Base-by-base conservation (phyloP, 2,329 filamentous ascomycete species). In the Purpureocillium lavendulum region DNA sequence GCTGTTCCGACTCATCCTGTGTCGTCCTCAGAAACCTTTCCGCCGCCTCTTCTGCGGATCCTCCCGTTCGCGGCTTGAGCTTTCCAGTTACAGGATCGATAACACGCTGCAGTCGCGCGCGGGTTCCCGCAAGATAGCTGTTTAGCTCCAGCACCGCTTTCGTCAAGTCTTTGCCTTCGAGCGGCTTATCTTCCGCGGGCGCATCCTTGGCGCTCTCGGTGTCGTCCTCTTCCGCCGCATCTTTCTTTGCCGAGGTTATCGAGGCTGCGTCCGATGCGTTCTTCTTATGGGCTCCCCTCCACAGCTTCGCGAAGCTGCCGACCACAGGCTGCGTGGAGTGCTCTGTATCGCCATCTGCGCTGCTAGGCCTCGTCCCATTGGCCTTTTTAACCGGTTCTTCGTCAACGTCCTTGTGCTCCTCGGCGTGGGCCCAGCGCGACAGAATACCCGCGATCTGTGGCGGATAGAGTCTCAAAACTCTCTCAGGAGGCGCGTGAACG, bases 391-490 rank as follows among this genome's bases (percentile, higher is more conserved):
- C 36, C 2, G 47, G 36, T 0, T 64, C 58, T 6, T 62, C 61
- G 4, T 64, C 60, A 3, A 69, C 66, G 8, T 75, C 66, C 28
- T 68, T 70, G 16, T 47, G 42, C 7, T 53, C 49, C 21, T 72
- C 69, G 1, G 47, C 51, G 6, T 57, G 53, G 1, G 54, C 42
- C 48, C 80, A 67, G 2, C 69, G 73, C 0, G 87, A 88, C 2
- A 94, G 63, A 17, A 87, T 79, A 1, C 92, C 92, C 1, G 90
- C 84, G 48, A 98, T 94, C 8, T 80, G 71, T 44, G 72, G 80
- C 2, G 92, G 92, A 50, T 88, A 98, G 9, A 97, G 64, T 31
- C 77, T 78, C 45, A 98, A 80, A 3, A 97, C 92, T 37, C 86
- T 75, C 56, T 94, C 87, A 0, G 92, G 90, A 1, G 92, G 87